These are phyloP conservation scores for Aspergillus ostianus DNA, from an alignment of 495 filamentous ascomycete genomes.

Conservation along the genomic window DNA sequence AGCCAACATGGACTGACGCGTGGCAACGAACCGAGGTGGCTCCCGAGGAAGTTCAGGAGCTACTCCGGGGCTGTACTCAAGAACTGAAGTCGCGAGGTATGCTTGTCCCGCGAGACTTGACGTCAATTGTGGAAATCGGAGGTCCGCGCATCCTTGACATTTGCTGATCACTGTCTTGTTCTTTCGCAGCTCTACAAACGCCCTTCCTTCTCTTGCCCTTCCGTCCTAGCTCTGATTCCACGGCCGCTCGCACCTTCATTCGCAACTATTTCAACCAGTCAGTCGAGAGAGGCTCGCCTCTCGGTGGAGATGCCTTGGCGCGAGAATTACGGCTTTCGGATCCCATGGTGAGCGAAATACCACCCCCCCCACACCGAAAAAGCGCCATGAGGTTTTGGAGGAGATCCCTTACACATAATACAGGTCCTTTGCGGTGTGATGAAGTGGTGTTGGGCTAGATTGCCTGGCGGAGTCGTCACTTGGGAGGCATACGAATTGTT, in stretches of 20 bases:
- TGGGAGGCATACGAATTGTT: slow-evolving; percentile 98
- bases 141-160: slow-evolving; percentile 26
- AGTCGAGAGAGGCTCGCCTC: slow-evolving; percentile 41
- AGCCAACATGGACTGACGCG: slow-evolving; percentile 84
- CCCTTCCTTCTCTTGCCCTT: slow-evolving; percentile 97
- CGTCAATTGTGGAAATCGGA: slow-evolving; percentile 6
- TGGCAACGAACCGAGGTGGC: slow-evolving; percentile 84
- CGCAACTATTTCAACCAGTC: slow-evolving; percentile 81
- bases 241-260: slow-evolving; percentile 85
- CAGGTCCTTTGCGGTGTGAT: slow-evolving; percentile 90
- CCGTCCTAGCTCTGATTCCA: slow-evolving; percentile 86
- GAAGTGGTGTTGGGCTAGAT: slow-evolving; percentile 98
- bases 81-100: slow-evolving; percentile 95
- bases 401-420: background rate
- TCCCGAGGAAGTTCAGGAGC: slow-evolving; percentile 85
- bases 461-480: slow-evolving; percentile 87
- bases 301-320: slow-evolving; percentile 66
- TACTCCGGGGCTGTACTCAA: slow-evolving; percentile 77
- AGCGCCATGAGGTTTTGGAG: background rate
- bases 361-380: background rate
- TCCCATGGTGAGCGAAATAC: slow-evolving; percentile 67
- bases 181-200: slow-evolving; percentile 69
- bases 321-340: slow-evolving; percentile 92
- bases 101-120: slow-evolving; percentile 23
- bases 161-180: slow-evolving; percentile 35